These are phyloP conservation scores for Sporothrix brasiliensis DNA, from an alignment of 2,329 filamentous ascomycete species.

Conservation along the genomic window DNA sequence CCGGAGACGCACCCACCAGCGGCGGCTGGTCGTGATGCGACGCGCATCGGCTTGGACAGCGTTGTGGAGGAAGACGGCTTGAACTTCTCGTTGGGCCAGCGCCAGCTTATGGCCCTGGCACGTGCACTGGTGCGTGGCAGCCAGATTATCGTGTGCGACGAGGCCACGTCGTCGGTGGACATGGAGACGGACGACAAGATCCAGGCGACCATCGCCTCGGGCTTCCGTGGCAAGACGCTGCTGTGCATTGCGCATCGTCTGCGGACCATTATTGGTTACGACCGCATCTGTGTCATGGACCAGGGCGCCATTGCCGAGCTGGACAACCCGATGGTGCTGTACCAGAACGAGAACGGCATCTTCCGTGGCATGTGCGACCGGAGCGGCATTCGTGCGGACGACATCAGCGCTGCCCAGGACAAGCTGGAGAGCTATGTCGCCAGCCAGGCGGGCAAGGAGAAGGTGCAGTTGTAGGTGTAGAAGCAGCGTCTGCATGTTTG, in stretches of 20 bases:
- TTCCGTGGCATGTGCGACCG: slow-evolving; percentile 90
- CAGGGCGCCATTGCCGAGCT: slow-evolving; percentile 84
- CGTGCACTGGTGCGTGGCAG: slow-evolving; percentile 84
- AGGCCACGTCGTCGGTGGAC: slow-evolving; percentile 90
- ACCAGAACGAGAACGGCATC: slow-evolving; percentile 68
- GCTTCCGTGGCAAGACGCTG: slow-evolving; percentile 83
- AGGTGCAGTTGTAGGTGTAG: not conserved
- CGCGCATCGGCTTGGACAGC: slow-evolving; percentile 78
- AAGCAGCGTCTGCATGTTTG: not conserved
- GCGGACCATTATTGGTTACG: slow-evolving; percentile 90
- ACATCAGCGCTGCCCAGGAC: slow-evolving; percentile 51
- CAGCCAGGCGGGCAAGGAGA: slow-evolving; percentile 29
- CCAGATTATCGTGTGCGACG: slow-evolving; percentile 95
- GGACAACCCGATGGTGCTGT: slow-evolving; percentile 74
- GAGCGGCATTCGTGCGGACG: slow-evolving; percentile 69
- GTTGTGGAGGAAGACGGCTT: slow-evolving; percentile 90
- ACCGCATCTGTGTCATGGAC: slow-evolving; percentile 97
- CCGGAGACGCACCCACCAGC: not conserved
- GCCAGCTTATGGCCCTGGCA: slow-evolving; percentile 92
- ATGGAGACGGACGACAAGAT: slow-evolving; percentile 98
- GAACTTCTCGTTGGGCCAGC: slow-evolving; percentile 93
- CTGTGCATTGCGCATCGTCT: slow-evolving; percentile 91
- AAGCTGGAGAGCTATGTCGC: slow-evolving; percentile 36
- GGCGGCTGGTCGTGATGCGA: slow-evolving; percentile 38
- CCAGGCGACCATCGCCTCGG: slow-evolving; percentile 81